Conservation (phyloP, 371 early-diverging fungal species). For the Lichtheimia ornata region DNA sequence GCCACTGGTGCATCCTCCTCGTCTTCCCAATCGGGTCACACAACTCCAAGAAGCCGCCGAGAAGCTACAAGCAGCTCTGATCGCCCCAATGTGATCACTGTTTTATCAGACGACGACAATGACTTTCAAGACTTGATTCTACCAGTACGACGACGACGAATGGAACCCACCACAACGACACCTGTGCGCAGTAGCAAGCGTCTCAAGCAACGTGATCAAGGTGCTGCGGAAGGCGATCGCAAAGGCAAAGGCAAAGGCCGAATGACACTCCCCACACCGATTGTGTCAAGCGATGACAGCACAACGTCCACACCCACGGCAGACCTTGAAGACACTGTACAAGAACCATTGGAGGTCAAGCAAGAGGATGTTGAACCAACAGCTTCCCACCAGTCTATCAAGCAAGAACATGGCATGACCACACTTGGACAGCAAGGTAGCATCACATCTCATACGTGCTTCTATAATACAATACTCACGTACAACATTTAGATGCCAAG, state of each 20-base stretch:
- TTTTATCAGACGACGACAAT: neutral
- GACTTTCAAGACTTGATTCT: too few species aligned
- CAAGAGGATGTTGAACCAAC: too few species aligned
- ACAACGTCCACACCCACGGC: too few species aligned
- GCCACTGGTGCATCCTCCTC: neutral
- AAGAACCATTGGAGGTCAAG: too few species aligned
- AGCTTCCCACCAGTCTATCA: too few species aligned
- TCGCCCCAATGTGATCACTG: neutral
- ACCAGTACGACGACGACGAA: neutral
- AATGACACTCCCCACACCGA: neutral
- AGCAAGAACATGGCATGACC: too few species aligned
- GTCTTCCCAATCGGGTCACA: neutral
- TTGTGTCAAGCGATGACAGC: too few species aligned
- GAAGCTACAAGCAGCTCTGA: neutral
- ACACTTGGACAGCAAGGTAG: too few species aligned
- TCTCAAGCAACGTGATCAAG: neutral
- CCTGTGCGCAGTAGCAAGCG: neutral
- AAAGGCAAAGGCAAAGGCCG: slow-evolving; percentile 12
- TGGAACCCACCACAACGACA: neutral
- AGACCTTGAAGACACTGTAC: too few species aligned
- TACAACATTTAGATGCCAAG: too few species aligned
- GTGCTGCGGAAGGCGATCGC: slow-evolving; percentile 6
- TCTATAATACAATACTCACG: too few species aligned
- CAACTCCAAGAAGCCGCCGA: neutral
- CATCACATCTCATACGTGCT: too few species aligned